phyloP scores from a whole-genome alignment of 2,329 filamentous ascomycete genomes.

The Neofusicoccum kwambonambiense region DNA sequence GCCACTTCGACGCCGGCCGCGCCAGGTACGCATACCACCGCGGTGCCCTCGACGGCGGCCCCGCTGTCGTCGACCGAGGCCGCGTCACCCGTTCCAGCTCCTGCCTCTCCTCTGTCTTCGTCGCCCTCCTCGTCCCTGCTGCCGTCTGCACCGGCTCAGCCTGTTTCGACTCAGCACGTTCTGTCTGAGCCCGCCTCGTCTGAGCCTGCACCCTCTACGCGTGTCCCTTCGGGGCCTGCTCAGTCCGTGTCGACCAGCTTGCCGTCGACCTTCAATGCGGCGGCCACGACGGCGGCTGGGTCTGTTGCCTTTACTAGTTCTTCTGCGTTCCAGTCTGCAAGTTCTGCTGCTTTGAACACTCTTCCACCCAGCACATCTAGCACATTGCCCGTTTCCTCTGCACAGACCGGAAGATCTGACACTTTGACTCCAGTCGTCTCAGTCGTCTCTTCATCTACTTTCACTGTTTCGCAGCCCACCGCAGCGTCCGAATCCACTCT shows the following conservation, averaged over 20 bases:
- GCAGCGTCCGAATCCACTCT: not conserved
- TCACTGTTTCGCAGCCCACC: not conserved
- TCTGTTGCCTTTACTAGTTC: not conserved
- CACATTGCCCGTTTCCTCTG: not conserved
- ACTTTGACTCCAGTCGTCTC: conserved; percentile 9
- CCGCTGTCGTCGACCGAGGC: conserved; percentile 16
- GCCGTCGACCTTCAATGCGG: not conserved
- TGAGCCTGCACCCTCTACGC: not conserved
- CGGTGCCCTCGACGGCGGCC: conserved; percentile 21
- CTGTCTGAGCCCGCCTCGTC: not conserved
- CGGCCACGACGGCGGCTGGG: not conserved
- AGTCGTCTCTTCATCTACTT: conserved; percentile 14
- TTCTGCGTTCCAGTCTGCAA: not conserved
- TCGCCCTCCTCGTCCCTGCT: not conserved
- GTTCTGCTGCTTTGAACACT: not conserved
- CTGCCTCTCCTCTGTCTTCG: not conserved
- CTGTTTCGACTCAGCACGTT: not conserved
- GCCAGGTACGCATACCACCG: conserved; percentile 29
- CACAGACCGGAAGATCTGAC: conserved; percentile 8
- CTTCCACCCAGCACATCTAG: conserved; percentile 12
- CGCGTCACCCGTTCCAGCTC: conserved; percentile 19
- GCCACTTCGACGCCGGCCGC: conserved; percentile 28
- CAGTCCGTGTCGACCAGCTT: not conserved
- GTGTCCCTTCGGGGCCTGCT: not conserved
- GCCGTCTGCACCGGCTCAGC: not conserved